Evolutionary conservation across 345 rosid genomes (phyloP).

Genomic region (Bretschneidera sinensis): DNA sequence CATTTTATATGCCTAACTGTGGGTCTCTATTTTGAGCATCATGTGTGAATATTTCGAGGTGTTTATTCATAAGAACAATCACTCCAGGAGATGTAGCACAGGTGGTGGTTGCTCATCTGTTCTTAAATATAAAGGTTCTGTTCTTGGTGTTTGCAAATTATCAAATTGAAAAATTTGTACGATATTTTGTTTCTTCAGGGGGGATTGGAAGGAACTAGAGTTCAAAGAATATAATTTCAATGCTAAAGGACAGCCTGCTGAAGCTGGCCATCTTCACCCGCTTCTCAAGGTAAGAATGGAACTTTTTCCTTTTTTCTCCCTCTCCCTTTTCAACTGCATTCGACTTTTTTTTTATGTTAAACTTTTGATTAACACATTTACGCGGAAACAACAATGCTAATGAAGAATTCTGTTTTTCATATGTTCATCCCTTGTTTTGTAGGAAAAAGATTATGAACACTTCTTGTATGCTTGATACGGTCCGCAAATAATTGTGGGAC

Average conservation of each 20-base stretch:
- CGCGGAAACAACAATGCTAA: neutral
- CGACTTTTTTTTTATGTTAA: neutral
- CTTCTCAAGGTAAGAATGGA: conserved; percentile 67
- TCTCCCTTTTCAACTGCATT: neutral
- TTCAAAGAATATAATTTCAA: conserved; percentile 89
- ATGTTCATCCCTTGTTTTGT: neutral
- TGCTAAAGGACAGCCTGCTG: conserved; percentile 83
- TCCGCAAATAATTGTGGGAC: neutral
- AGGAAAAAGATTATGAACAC: neutral
- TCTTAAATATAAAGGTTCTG: too few species aligned
- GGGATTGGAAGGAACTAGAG: conserved; percentile 79
- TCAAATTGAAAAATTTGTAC: conserved; percentile 10
- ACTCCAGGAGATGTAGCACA: too few species aligned
- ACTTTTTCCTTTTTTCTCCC: neutral
- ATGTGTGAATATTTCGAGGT: neutral
- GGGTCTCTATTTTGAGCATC: neutral
- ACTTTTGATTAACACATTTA: neutral
- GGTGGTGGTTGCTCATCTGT: too few species aligned
- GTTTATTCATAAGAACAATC: too few species aligned
- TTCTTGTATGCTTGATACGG: neutral
- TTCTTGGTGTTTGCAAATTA: neutral
- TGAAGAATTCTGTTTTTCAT: neutral
- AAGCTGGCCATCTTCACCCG: conserved; percentile 92
- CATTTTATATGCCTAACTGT: neutral
- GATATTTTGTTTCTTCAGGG: conserved; percentile 37